phyloP scores from a whole-genome alignment of 2,329 filamentous ascomycete species.

The Cladophialophora yegresii region DNA sequence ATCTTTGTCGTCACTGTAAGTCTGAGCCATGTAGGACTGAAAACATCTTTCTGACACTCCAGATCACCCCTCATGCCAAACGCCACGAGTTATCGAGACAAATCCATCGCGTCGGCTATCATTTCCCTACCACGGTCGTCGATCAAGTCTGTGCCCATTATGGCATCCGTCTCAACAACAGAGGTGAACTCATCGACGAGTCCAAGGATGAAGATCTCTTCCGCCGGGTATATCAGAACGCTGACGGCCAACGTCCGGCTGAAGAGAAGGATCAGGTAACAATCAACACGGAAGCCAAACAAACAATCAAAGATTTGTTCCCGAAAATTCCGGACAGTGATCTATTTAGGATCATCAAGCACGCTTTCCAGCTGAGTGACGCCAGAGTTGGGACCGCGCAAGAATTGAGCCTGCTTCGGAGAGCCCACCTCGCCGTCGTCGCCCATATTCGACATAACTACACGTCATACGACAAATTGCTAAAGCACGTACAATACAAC shows the following conservation, averaged over 20 bases:
- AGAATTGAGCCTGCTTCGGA: slow-evolving; percentile 56
- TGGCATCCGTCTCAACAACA: slow-evolving; percentile 49
- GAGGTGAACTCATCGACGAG: slow-evolving; percentile 49
- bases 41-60: slow-evolving; percentile 18
- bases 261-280: slow-evolving; percentile 44
- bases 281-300: slow-evolving; percentile 59
- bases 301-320: slow-evolving; percentile 63
- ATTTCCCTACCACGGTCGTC: slow-evolving; percentile 63
- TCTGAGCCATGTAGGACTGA: slow-evolving; percentile 23
- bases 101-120: slow-evolving; percentile 63
- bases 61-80: slow-evolving; percentile 55
- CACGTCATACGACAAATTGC: slow-evolving; percentile 63
- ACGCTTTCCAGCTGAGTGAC: slow-evolving; percentile 62
- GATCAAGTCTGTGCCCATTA: slow-evolving; percentile 56
- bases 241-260: slow-evolving; percentile 21
- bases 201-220: slow-evolving; percentile 33
- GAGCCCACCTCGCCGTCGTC: slow-evolving; percentile 62
- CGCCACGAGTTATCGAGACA: slow-evolving; percentile 60
- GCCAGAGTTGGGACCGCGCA: slow-evolving; percentile 60
- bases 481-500: slow-evolving; percentile 56
- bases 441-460: slow-evolving; percentile 64
- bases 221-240: slow-evolving; percentile 33
- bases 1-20: slow-evolving; percentile 64
- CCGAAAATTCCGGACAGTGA: slow-evolving; percentile 63
- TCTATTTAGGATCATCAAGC: slow-evolving; percentile 59